phyloP scores from a whole-genome alignment of 495 filamentous ascomycete genomes.

The Penicillium steckii region DNA sequence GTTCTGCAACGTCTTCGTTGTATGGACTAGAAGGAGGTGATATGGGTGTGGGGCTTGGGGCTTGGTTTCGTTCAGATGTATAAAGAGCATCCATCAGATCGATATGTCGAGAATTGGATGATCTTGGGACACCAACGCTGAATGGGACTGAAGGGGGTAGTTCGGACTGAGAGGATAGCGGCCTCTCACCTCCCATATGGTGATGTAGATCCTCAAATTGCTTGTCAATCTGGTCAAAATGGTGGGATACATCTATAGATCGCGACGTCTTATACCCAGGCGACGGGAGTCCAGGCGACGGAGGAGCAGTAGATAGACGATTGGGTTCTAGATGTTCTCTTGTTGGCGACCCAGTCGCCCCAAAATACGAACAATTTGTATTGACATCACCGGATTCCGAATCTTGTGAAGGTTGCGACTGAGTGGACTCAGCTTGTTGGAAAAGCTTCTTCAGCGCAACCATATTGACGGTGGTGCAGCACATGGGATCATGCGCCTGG shows the following conservation, averaged over 20 bases:
- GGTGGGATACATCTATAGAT: slow-evolving; percentile 26
- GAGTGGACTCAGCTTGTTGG: slow-evolving; percentile 26
- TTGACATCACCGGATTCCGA: slow-evolving; percentile 3
- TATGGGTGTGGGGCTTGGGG: slow-evolving; percentile 13
- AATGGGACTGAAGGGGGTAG: slow-evolving; percentile 16
- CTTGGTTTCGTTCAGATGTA: slow-evolving; percentile 27
- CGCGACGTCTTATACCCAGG: slow-evolving; percentile 14
- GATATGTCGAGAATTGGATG: slow-evolving; percentile 33
- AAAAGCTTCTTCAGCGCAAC: slow-evolving; percentile 40
- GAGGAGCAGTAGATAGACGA: slow-evolving; percentile 6
- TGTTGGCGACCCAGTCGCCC: slow-evolving; percentile 5
- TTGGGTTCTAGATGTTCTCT: slow-evolving; percentile 7
- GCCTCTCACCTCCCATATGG: slow-evolving; percentile 25
- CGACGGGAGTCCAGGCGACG: slow-evolving; percentile 17
- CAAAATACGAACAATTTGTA: slow-evolving; percentile 8
- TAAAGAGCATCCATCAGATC: slow-evolving; percentile 43
- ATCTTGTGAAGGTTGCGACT: slow-evolving; percentile 12
- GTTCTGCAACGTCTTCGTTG: slow-evolving; percentile 49
- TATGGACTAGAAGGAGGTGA: slow-evolving; percentile 38
- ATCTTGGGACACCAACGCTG: slow-evolving; percentile 4
- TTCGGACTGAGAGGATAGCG: slow-evolving; percentile 29
- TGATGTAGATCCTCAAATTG: slow-evolving; percentile 44
- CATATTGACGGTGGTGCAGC: slow-evolving; percentile 25
- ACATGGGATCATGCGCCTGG: not conserved
- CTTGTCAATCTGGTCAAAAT: slow-evolving; percentile 40